Evolutionary conservation across 208 protist species (phyloP), one percentile per base, ranked within the genome.

Genomic region (Crithidia acanthocephali): DNA sequence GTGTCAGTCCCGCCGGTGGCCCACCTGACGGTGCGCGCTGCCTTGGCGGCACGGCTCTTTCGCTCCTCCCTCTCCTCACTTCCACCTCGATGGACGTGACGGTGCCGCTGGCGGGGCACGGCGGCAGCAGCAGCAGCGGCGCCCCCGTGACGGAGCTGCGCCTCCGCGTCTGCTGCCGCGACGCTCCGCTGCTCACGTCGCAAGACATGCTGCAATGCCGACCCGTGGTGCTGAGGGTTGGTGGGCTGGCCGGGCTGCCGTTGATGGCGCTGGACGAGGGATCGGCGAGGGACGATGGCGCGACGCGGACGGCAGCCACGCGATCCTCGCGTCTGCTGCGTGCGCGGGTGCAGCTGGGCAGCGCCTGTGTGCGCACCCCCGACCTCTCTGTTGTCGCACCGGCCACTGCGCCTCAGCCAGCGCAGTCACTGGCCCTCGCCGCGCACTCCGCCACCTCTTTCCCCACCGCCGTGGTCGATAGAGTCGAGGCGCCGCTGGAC

Each of bases 161-260:
- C 40, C 63, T 78, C 10, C 65, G 64, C 32, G 72, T 78, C 65
- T 68, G 62, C 42, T 78, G 65, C 44, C 65, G 60, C 20, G 51
- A 72, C 10, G 58, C 64, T 2, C 56, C 61, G 30, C 51, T 78
- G 40, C 60, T 78, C 28, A 63, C 65, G 11, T 27, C 65, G 28
- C 18, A 66, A 61, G 60, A 28, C 30, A 28, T 78, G 58, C 45
- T 68, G 25, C 48, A 72, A 65, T 68, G 58, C 55, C 72, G 72
- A 1, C 72, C 72, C 3, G 57, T 78, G 56, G 50, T 78, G 57
- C 56, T 78, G 50, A 64, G 72, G 11, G 59, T 78, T n/a, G 44
- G 55, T 30, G 60, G 59, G 9, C 47, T 78, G 22, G 9, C 52
- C 27, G 72, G 72, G 16, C 42, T 78, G 23, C 57, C 64, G 18